These are phyloP conservation scores for Lachancea sp. DNA, from an alignment of 805 yeast genomes.

Conservation along the genomic window DNA sequence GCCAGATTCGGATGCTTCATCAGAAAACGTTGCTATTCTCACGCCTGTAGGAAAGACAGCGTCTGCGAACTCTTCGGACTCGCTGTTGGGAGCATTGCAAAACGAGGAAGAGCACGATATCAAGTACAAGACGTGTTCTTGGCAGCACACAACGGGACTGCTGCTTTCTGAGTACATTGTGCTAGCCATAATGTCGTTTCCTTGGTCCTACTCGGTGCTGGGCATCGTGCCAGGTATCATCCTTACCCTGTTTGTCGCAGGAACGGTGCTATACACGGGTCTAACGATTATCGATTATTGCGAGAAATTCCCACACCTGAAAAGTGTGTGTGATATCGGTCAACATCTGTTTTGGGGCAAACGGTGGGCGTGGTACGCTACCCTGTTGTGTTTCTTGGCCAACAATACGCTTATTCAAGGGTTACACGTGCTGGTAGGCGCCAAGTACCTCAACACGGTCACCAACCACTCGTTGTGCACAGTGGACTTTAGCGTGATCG, in stretches of 20 bases:
- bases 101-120: constrained; percentile 30
- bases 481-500: constrained; percentile 45
- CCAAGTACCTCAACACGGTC: constrained; percentile 52
- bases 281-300: constrained; percentile 50
- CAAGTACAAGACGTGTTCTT: constrained; percentile 47
- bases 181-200: constrained; percentile 59
- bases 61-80: constrained; percentile 2
- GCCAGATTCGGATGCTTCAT: not conserved
- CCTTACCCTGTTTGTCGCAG: constrained; percentile 45
- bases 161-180: constrained; percentile 56
- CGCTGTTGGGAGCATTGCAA: constrained; percentile 6
- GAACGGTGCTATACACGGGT: constrained; percentile 50
- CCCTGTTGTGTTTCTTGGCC: constrained; percentile 47
- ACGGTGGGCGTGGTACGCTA: constrained; percentile 49
- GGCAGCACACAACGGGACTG: constrained; percentile 56
- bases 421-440: constrained; percentile 53
- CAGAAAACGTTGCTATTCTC: not conserved
- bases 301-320: constrained; percentile 44
- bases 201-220: constrained; percentile 56
- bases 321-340: constrained; percentile 54
- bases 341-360: constrained; percentile 48
- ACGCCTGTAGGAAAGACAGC: not conserved
- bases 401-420: constrained; percentile 55
- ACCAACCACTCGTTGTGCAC: constrained; percentile 45
- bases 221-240: constrained; percentile 56